phyloP scores from a whole-genome alignment of 2,329 filamentous ascomycete species.

The Penicillium sp. region DNA sequence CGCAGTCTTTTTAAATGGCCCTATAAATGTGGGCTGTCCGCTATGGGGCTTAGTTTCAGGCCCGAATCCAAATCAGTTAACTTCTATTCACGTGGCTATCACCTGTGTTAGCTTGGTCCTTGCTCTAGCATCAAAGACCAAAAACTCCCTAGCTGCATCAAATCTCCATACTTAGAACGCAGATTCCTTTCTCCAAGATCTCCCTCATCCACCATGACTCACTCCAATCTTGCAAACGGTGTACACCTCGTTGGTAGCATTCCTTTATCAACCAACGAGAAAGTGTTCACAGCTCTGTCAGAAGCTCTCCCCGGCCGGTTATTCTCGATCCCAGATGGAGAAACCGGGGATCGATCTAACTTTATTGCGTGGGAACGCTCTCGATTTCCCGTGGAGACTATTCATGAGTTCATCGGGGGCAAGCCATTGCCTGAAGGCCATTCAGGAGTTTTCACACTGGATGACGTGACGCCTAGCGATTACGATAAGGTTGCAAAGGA shows the following conservation, averaged over 20 bases:
- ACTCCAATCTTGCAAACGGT: neutral
- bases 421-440: slow-evolving; percentile 5
- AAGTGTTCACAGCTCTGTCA: slow-evolving; percentile 33
- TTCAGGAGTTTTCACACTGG: slow-evolving; percentile 7
- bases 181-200: no score
- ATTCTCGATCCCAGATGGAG: slow-evolving; percentile 44
- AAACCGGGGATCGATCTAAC: slow-evolving; percentile 33
- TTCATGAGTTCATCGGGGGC: neutral
- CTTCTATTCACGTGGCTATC: no score
- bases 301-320: slow-evolving; percentile 34
- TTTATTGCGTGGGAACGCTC: slow-evolving; percentile 29
- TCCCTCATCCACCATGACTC: neutral
- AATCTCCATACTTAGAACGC: no score
- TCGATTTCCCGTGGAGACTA: slow-evolving; percentile 31
- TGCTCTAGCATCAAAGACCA: no score
- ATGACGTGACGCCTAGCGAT: slow-evolving; percentile 15
- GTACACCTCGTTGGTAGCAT: slow-evolving; percentile 38
- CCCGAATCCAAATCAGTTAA: no score
- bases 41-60: no score
- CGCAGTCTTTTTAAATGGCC: no score
- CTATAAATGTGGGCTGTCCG: no score
- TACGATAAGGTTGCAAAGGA: slow-evolving; percentile 31
- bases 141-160: no score
- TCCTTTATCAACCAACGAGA: slow-evolving; percentile 32
- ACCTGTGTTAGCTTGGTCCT: no score